Evolutionary conservation across 225 moss, liverwort and hornwort species (phyloP).

Genomic region (Polytrichum formosum): DNA sequence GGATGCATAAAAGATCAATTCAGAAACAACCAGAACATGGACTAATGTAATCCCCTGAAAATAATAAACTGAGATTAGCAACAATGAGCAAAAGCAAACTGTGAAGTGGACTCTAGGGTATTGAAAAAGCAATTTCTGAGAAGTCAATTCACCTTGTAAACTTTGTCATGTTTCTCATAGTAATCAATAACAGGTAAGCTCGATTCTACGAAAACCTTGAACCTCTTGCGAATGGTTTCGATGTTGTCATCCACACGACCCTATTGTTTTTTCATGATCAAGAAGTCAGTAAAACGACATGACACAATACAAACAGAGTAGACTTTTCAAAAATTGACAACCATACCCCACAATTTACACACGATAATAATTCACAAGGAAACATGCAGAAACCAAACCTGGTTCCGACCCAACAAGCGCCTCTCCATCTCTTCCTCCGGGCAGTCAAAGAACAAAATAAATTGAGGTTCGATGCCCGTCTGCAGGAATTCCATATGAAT

Average conservation of each 20-base stretch:
- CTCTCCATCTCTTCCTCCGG: constrained; percentile 78
- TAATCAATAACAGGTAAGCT: constrained; percentile 74
- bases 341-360: too few relatives aligned
- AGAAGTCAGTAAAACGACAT: too few relatives aligned
- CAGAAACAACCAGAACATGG: too few relatives aligned
- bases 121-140: too few relatives aligned
- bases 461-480: constrained; percentile 81
- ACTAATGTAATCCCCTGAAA: too few relatives aligned
- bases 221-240: constrained; percentile 84
- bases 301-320: too few relatives aligned
- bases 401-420: constrained; percentile 85
- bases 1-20: too few relatives aligned
- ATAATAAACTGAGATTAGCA: too few relatives aligned
- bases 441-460: constrained; percentile 85
- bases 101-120: too few relatives aligned
- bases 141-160: constrained; percentile 50
- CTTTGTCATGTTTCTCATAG: constrained; percentile 65
- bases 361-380: too few relatives aligned
- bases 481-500: constrained; percentile 16
- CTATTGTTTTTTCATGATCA: constrained; percentile 16
- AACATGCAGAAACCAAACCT: constrained; percentile 34
- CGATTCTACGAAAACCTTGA: constrained; percentile 73
- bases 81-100: too few relatives aligned
- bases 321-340: too few relatives aligned
- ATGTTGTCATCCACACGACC: constrained; percentile 92